Percentiles rank a stretch among this genome's conserved stretches.
Evolutionary conservation across 2,329 filamentous ascomycete species (phyloP).

Genomic region (Diaporthe sp.): DNA sequence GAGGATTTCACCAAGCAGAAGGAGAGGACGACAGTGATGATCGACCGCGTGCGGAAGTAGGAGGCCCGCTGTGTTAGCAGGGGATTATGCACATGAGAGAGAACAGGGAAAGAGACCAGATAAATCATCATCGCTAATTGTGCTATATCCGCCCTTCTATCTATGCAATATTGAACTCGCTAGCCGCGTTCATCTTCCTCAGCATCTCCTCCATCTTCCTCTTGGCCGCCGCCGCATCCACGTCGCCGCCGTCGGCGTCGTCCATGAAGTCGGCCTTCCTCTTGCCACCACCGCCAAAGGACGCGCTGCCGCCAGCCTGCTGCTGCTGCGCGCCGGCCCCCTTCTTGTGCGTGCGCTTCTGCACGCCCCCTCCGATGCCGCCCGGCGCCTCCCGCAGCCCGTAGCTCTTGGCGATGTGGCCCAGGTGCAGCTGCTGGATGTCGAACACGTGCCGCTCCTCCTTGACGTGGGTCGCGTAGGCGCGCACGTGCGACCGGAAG

Average conservation of each 20-base stretch:
- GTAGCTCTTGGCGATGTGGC: conserved; percentile 94
- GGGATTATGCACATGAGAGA: neutral
- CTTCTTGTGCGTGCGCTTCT: conserved; percentile 59
- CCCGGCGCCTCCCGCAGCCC: conserved; percentile 89
- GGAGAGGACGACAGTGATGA: too few relatives aligned
- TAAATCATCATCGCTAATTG: neutral
- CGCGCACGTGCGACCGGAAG: conserved; percentile 92
- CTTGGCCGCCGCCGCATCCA: conserved; percentile 71
- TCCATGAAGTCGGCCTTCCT: conserved; percentile 52
- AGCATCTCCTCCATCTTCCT: conserved; percentile 76
- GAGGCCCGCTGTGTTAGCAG: neutral
- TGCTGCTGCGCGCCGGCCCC: conserved; percentile 48
- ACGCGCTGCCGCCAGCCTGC: conserved; percentile 35
- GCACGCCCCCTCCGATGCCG: conserved; percentile 76
- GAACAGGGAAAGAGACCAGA: neutral
- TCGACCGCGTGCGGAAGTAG: accelerated
- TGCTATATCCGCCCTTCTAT: neutral
- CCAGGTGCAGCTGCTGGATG: conserved; percentile 90
- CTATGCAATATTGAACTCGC: conserved; percentile 75
- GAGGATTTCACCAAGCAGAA: neutral
- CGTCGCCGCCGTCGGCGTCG: conserved; percentile 57
- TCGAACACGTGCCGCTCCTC: conserved; percentile 90
- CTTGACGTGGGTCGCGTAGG: conserved; percentile 93
- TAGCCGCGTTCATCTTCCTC: conserved; percentile 67
- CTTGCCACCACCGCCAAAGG: conserved; percentile 34